Evolutionary conservation across 1,284 basidiomycete genomes (phyloP).

Genomic region (Apiotrichum sp.): DNA sequence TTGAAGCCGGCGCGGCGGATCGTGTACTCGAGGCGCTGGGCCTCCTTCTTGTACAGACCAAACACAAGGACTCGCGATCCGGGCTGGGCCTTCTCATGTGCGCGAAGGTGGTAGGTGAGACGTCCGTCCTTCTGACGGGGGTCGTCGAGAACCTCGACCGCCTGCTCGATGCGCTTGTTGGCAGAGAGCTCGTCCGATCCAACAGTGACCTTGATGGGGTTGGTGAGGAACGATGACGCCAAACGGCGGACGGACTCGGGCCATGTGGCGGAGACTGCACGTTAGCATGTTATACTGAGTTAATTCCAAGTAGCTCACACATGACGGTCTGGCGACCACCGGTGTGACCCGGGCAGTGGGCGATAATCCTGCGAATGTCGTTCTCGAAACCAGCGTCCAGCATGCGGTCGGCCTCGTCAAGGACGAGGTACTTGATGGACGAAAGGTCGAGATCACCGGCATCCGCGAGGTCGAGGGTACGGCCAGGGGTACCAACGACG

Average conservation of each 20-base stretch:
- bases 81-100: conserved; percentile 55
- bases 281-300: neutral
- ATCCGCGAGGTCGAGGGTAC: conserved; percentile 82
- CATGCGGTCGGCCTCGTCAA: conserved; percentile 99
- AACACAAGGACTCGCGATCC: conserved; percentile 75
- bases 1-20: conserved; percentile 72
- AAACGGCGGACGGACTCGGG: conserved; percentile 89
- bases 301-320: conserved; percentile 60
- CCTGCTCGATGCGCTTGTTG: conserved; percentile 74
- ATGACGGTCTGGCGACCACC: conserved; percentile 78
- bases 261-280: conserved; percentile 91
- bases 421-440: conserved; percentile 81
- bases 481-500: conserved; percentile 89
- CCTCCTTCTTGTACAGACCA: conserved; percentile 97
- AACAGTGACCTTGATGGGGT: conserved; percentile 86
- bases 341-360: conserved; percentile 59
- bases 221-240: conserved; percentile 80
- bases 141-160: conserved; percentile 85
- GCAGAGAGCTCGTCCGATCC: conserved; percentile 93
- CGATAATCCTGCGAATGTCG: conserved; percentile 90
- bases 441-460: conserved; percentile 78
- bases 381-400: conserved; percentile 98
- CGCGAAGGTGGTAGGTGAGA: conserved; percentile 59
- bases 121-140: conserved; percentile 76
- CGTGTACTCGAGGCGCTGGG: conserved; percentile 77